Evolutionary conservation across 768 basidiomycete species (phyloP), one percentile per base, ranked within the genome.

Genomic region (Crepidotus variabilis): DNA sequence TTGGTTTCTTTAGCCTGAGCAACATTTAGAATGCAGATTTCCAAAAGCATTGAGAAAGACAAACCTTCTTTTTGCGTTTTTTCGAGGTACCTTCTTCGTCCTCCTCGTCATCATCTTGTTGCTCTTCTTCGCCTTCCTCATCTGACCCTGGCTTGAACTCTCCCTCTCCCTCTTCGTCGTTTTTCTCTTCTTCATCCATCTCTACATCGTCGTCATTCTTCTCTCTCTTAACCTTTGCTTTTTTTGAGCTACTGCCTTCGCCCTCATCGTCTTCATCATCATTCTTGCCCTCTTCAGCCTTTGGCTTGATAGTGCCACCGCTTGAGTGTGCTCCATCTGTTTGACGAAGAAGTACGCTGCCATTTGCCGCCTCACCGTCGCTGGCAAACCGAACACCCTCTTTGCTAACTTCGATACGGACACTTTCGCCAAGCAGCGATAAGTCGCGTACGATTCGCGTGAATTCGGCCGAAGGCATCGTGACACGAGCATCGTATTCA

Each of bases 351-450:
- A 97, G 73, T 1, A 98, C 86, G 67, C 76, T 88, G 1, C 93
- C 95, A 60, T 92, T 94, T 10, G 96, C 96, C 2, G 93, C 84
- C 73, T 99, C 97, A 46, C 97, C 97, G 33, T 98, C 97, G 50
- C 86, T 84, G 16, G 86, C 82, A 69, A 99, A 99, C 24, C 94
- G 81, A 6, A 98, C 89, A 50, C 97, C 97, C 66, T 98, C 96
- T 69, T 98, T 98, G 58, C 84, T 84, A 39, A 97, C 93, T 63
- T 98, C 96, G 68, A 99, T 96, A 46, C 92, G 87, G 47, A 98
- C 95, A 50, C 84, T 87, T 75, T 99, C 97, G 56, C 97, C 96
- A 8, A 99, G 82, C 52, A 84, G 82, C 6, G 87, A 85, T 21
- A 98, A 81, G 70, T 99, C 96, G 51, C 92, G 86, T 50, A 96